These are phyloP conservation scores for Colletotrichum brevisporum DNA, from an alignment of 2,329 filamentous ascomycete genomes.

Conservation along the genomic window DNA sequence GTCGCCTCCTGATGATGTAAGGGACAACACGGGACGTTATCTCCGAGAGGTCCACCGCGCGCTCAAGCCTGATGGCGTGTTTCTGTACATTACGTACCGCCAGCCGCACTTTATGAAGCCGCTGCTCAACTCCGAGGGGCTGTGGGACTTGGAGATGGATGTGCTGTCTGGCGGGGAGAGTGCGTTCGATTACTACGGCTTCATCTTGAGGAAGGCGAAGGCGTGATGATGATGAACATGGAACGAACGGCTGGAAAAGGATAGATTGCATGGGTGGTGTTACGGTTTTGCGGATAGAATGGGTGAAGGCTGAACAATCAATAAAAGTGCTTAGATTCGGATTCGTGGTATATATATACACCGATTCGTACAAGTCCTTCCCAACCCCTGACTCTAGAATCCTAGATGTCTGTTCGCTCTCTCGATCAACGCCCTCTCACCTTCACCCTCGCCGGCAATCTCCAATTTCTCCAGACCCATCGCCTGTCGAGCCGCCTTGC, in stretches of 20 bases:
- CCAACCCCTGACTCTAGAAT: constrained; percentile 46
- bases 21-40: constrained; percentile 62
- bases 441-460: constrained; percentile 43
- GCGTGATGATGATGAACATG: background rate
- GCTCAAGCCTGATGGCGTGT: constrained; percentile 61
- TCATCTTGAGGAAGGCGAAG: constrained; percentile 51
- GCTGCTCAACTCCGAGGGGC: constrained; percentile 54
- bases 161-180: constrained; percentile 54
- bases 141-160: constrained; percentile 62
- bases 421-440: constrained; percentile 54
- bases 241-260: background rate
- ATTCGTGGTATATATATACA: too few relatives aligned
- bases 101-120: constrained; percentile 69
- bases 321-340: too few relatives aligned
- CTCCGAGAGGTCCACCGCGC: constrained; percentile 65
- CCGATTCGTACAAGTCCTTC: too few relatives aligned
- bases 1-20: constrained; percentile 64
- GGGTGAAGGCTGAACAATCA: background rate
- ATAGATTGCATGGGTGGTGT: background rate
- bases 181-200: constrained; percentile 65
- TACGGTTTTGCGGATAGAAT: background rate
- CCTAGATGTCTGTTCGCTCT: constrained; percentile 62
- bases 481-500: constrained; percentile 54
- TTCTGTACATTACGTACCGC: constrained; percentile 67
- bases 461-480: constrained; percentile 61